Evolutionary conservation across 75 land plant species (phyloP).

Genomic region (Sequoia sempervirens): DNA sequence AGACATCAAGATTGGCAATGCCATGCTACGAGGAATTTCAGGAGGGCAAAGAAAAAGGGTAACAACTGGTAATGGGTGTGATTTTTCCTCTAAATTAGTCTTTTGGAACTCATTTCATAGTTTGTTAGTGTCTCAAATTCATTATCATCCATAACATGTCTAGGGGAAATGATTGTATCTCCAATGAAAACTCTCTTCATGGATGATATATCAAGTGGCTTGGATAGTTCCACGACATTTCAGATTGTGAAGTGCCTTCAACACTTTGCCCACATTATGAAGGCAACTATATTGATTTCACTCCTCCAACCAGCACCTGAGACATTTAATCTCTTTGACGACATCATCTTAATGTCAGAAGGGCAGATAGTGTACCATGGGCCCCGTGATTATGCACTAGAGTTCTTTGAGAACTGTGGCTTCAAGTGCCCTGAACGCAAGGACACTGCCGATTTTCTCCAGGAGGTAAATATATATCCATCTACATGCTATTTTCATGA

Average conservation of each 20-base stretch:
- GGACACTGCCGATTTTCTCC: slow-evolving; percentile 72
- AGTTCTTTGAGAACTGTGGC: slow-evolving; percentile 56
- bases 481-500: background rate
- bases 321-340: slow-evolving; percentile 80
- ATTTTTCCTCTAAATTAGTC: background rate
- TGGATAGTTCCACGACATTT: slow-evolving; percentile 84
- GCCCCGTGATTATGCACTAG: slow-evolving; percentile 37
- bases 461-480: slow-evolving; percentile 50
- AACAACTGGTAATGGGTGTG: slow-evolving; percentile 21
- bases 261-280: slow-evolving; percentile 58
- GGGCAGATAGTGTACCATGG: slow-evolving; percentile 78
- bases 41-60: slow-evolving; percentile 32
- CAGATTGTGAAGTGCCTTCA: slow-evolving; percentile 66
- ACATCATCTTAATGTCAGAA: slow-evolving; percentile 68
- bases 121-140: background rate
- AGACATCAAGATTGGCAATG: slow-evolving; percentile 24
- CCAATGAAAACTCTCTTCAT: slow-evolving; percentile 75
- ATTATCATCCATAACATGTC: too few relatives aligned
- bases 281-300: slow-evolving; percentile 57
- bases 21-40: slow-evolving; percentile 29
- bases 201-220: slow-evolving; percentile 88
- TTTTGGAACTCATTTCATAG: background rate
- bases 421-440: slow-evolving; percentile 78
- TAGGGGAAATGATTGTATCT: slow-evolving; percentile 73
- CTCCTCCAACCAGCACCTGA: slow-evolving; percentile 89